A percentile compares a stretch with the other conserved stretches of the same genome.
These are phyloP conservation scores for Diplodia mutila DNA, from an alignment of 2,329 filamentous ascomycete genomes.

Conservation along the genomic window DNA sequence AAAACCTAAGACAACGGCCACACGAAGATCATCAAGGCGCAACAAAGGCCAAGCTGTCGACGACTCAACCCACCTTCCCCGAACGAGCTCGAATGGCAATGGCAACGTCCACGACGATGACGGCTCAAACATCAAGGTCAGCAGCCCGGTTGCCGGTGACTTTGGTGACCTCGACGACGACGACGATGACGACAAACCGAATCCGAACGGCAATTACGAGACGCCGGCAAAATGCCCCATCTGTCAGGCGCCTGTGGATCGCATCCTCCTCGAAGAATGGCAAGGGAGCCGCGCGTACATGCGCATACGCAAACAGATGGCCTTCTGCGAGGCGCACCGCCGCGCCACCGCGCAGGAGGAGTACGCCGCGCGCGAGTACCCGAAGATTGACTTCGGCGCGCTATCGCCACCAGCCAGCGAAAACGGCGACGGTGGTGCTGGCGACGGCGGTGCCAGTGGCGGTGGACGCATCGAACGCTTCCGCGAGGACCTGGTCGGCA, in stretches of 20 bases:
- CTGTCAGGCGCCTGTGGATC: slow-evolving; percentile 13
- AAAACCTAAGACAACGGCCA: not conserved
- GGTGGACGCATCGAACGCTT: slow-evolving; percentile 60
- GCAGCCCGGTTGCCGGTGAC: not conserved
- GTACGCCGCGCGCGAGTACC: slow-evolving; percentile 64
- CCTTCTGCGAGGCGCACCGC: slow-evolving; percentile 44
- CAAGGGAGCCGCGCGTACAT: slow-evolving; percentile 45
- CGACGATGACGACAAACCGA: not conserved
- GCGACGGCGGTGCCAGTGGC: not conserved
- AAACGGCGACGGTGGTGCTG: not conserved
- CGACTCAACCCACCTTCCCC: too few relatives aligned
- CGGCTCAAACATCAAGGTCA: not conserved
- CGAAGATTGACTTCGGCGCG: slow-evolving; percentile 68
- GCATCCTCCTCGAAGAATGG: slow-evolving; percentile 1
- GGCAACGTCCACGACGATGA: not conserved
- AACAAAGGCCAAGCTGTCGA: not conserved
- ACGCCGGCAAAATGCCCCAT: slow-evolving; percentile 12
- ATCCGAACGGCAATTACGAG: slow-evolving; percentile 12
- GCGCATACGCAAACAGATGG: slow-evolving; percentile 59
- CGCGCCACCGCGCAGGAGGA: slow-evolving; percentile 40
- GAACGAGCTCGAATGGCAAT: too few relatives aligned
- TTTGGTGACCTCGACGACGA: not conserved
- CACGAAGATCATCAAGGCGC: not conserved
- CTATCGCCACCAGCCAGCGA: slow-evolving; percentile 43
- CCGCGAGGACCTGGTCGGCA: slow-evolving; percentile 57